A percentile compares a stretch with the other conserved stretches of the same genome.
Evolutionary conservation across 2,329 filamentous ascomycete species (phyloP).

Genomic region (Lomentospora prolificans): DNA sequence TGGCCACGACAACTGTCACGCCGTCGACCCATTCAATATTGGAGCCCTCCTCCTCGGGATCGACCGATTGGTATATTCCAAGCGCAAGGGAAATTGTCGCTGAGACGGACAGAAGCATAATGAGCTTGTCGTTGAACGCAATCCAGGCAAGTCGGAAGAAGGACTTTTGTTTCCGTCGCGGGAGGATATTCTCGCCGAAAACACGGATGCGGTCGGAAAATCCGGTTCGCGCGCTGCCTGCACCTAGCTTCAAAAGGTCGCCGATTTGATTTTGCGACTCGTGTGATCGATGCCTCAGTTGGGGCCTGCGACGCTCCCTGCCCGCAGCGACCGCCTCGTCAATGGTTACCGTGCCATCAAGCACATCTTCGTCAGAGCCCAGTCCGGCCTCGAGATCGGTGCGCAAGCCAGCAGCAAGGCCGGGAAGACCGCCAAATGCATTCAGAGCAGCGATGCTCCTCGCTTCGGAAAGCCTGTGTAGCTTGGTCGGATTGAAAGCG

Average conservation of each 20-base stretch:
- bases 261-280: conserved; percentile 14
- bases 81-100: conserved; percentile 66
- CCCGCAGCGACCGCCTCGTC: conserved; percentile 36
- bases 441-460: conserved; percentile 37
- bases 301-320: conserved; percentile 19
- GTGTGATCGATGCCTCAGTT: conserved; percentile 10
- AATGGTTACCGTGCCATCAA: conserved; percentile 35
- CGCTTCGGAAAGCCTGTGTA: conserved; percentile 42
- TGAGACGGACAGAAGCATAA: conserved; percentile 61
- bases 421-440: conserved; percentile 41
- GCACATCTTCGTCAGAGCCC: conserved; percentile 36
- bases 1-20: conserved; percentile 68
- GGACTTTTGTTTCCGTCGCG: conserved; percentile 54
- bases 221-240: conserved; percentile 14
- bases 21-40: conserved; percentile 75
- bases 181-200: conserved; percentile 55
- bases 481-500: conserved; percentile 42
- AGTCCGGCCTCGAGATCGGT: conserved; percentile 38
- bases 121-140: conserved; percentile 72
- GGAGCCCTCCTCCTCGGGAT: conserved; percentile 35
- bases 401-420: conserved; percentile 40
- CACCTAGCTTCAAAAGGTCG: conserved; percentile 17
- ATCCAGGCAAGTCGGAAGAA: conserved; percentile 64
- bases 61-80: conserved; percentile 64
- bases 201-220: conserved; percentile 51